Base-by-base conservation (phyloP, 148 eudicot genomes). In the Nepenthes mirabilis region DNA sequence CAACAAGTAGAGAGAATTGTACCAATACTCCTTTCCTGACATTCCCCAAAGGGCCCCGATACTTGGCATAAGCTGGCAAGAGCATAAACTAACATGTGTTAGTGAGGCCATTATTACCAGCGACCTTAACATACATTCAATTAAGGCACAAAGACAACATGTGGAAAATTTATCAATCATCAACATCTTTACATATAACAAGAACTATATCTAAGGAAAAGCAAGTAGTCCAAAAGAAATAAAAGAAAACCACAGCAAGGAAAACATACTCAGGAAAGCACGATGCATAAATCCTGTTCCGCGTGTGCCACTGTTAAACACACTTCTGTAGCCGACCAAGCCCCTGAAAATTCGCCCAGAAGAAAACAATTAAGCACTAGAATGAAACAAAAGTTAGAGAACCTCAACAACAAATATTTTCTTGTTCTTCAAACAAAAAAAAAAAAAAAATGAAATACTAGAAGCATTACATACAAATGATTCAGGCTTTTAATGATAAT, bases 271-370 rank as follows among this genome's bases (percentile, higher is more conserved):
- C 69, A 82, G 64, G 80, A 94, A 94, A 62, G 99, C 99, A 35
- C 99, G 87, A 67, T 94, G 99, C 99, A 94, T 94, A 64, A 94
- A 94, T 70, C 99, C 99, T 64, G 97, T 84, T 58, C 99, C 99
- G 3, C 95, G 95, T 37, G 99, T 94, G 63, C 70, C 91, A 78
- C 95, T 89, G 75, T 82, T 86, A 74, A 94, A 94, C 63, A 94
- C 99, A 67, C 91, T 94, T 78, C 99, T 81, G 74, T 94, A 94
- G 69, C 99, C 99, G 71, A 94, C 99, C 75, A 94, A 79, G 50
- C 99, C 99, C 97, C 99, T 94, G 90, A 64, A 62, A 78, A 59
- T 55, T 63, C 10, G 55, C 34, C 61, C 47, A 50, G 55, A 55
- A 3, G 45, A 40, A 40, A 40, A 3, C 1, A 3, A 40, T 40